Base-by-base conservation (phyloP, 768 basidiomycete species). In the Termitomyces eurrhizus region DNA sequence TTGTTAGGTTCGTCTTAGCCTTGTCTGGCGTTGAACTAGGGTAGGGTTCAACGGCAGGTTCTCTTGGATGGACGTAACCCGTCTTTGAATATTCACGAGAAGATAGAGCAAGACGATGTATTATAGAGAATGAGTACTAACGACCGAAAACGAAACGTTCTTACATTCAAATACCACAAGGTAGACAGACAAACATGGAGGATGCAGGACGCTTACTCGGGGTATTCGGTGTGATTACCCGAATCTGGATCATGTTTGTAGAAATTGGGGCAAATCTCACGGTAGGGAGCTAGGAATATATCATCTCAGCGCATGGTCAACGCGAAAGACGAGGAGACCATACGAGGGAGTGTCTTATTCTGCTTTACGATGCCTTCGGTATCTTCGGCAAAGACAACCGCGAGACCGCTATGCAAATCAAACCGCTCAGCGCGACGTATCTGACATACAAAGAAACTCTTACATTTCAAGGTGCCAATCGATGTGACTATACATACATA, bases 321-420 rank as follows among this genome's bases (percentile, higher is more conserved):
- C 16, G 13, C 48, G 11, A 21, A 16, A 36, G 18, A 13, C 13
- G 24, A 52, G 57, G 21, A 42, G 49, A 52, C 51, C 57, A 16
- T 42, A 58, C 57, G 57, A 21, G 57, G 57, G 4, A 51, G 41
- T 32, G 57, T 50, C 32, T 41, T 42, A 7, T 58, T 52, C 41
- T 58, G 57, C 29, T 52, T 50, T 21, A 26, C 49, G 18, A 58
- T 50, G 14, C 57, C 41, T 39, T 58, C 57, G 3, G 39, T 41
- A n/a, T 58, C 57, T 58, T 58, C 57, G 26, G 57, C 57, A 42
- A 58, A 58, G 49, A 58, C 57, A 18, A 52, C 57, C 29, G 57
- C 57, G 11, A 58, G 57, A n/a, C 57, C 50, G 13, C 57, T 52
- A 26, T 21, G 21, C 21, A 21, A 24, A 8, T 13, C 13, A 7